Percentiles rank a stretch among this genome's conserved stretches.
Conservation (phyloP, 441 rosid genomes). For the Euphorbia corollata region DNA sequence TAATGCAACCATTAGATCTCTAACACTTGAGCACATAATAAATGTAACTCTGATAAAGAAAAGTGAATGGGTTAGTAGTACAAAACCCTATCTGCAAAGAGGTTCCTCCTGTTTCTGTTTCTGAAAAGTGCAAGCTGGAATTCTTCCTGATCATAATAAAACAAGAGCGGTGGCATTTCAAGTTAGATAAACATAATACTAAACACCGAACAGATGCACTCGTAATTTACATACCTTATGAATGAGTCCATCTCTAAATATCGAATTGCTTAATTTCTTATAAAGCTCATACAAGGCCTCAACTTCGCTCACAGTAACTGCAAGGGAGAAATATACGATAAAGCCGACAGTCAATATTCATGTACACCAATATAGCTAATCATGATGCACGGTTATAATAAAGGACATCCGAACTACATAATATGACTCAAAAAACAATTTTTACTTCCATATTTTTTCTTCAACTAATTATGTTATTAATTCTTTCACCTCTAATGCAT, state of each 20-base stretch:
- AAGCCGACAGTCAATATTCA: not conserved
- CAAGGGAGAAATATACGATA: constrained; percentile 13
- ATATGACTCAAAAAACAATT: too few relatives aligned
- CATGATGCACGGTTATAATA: not conserved
- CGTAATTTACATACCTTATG: constrained; percentile 55
- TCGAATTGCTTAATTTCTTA: constrained; percentile 83
- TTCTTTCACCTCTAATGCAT: not conserved
- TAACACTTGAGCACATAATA: not conserved
- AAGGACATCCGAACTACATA: not conserved
- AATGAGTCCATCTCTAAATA: constrained; percentile 73
- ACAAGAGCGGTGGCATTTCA: constrained; percentile 5
- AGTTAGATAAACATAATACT: not conserved
- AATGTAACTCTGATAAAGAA: too few relatives aligned
- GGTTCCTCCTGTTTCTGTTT: constrained; percentile 58
- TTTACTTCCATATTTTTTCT: not conserved
- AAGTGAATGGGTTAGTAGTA: constrained; percentile 3
- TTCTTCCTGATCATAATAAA: constrained; percentile 55
- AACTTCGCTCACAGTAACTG: constrained; percentile 73
- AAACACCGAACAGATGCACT: not conserved
- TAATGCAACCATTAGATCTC: not conserved
- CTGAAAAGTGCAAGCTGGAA: constrained; percentile 80
- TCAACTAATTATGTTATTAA: too few relatives aligned
- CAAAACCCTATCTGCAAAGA: constrained; percentile 84
- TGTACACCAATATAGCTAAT: not conserved
- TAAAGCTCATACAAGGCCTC: constrained; percentile 71